Conservation (phyloP, 2,329 filamentous ascomycete species). For the Magnaporthales sp. region DNA sequence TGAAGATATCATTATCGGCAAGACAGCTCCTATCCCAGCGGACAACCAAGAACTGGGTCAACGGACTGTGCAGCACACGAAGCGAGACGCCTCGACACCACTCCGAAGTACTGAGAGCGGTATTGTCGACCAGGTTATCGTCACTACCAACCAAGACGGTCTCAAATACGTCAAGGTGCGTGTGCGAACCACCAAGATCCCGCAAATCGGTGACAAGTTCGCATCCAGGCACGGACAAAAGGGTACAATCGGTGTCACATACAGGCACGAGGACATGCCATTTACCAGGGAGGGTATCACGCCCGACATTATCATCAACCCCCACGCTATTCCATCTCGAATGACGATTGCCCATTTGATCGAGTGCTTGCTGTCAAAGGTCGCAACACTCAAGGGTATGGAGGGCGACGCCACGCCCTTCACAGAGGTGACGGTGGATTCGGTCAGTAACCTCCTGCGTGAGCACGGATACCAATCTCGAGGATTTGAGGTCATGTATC, state of each 20-base stretch:
- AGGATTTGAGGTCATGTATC: constrained; percentile 98
- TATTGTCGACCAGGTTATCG: constrained; percentile 86
- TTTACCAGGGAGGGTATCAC: constrained; percentile 87
- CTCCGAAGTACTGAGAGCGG: constrained; percentile 93
- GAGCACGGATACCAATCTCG: constrained; percentile 93
- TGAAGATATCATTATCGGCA: constrained; percentile 98
- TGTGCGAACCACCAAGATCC: constrained; percentile 93
- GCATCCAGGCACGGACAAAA: constrained; percentile 98
- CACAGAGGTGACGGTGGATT: constrained; percentile 94
- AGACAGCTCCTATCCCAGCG: constrained; percentile 88
- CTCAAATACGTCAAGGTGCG: constrained; percentile 95
- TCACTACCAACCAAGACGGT: constrained; percentile 92
- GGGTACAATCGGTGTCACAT: constrained; percentile 97
- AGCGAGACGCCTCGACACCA: constrained; percentile 92
- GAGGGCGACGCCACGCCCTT: constrained; percentile 98
- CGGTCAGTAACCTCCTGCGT: constrained; percentile 76
- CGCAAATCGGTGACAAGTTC: constrained; percentile 98
- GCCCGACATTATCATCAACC: constrained; percentile 97
- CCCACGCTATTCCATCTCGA: constrained; percentile 97
- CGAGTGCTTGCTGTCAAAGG: constrained; percentile 95
- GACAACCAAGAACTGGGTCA: constrained; percentile 92
- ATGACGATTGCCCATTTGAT: constrained; percentile 99
- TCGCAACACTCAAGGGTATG: constrained; percentile 83
- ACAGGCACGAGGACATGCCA: constrained; percentile 97
- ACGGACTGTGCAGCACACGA: constrained; percentile 79